phyloP scores from a whole-genome alignment of 2,329 filamentous ascomycete genomes.

The Aspergillus fischeri region DNA sequence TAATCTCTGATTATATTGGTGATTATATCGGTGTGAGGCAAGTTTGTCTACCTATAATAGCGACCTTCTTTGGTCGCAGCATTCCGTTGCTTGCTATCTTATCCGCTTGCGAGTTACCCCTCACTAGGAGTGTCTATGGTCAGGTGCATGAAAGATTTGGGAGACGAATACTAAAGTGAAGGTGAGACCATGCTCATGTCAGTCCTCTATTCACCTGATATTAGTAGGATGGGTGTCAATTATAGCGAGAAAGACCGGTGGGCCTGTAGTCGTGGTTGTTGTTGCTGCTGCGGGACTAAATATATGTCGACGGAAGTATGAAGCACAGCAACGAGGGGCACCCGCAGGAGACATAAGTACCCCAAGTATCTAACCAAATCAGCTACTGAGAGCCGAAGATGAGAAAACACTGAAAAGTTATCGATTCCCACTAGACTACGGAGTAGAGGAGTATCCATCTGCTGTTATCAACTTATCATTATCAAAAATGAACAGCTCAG shows the following conservation, averaged over 20 bases:
- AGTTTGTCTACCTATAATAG: conserved; percentile 52
- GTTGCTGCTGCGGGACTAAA: background rate
- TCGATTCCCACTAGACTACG: background rate
- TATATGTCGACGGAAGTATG: background rate
- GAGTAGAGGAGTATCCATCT: background rate
- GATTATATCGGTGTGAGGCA: too few relatives aligned
- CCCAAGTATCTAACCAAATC: background rate
- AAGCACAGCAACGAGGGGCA: background rate
- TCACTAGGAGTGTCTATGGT: background rate
- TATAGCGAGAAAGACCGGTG: background rate
- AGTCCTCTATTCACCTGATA: background rate
- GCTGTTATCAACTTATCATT: background rate
- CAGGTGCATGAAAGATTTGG: background rate
- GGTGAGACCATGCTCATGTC: background rate
- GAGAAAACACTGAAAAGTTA: background rate
- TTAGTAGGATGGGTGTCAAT: background rate
- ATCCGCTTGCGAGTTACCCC: background rate
- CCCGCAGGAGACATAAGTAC: too few relatives aligned
- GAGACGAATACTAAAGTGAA: background rate
- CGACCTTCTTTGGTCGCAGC: conserved; percentile 44
- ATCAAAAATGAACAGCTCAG: background rate
- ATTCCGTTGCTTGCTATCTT: conserved; percentile 3
- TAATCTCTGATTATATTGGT: too few relatives aligned
- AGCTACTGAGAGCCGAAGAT: background rate
- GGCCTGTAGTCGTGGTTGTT: background rate